Percentiles rank a stretch among this genome's conserved stretches.
Evolutionary conservation across 2,329 filamentous ascomycete species (phyloP).

Genomic region (Sphaerulina musiva): DNA sequence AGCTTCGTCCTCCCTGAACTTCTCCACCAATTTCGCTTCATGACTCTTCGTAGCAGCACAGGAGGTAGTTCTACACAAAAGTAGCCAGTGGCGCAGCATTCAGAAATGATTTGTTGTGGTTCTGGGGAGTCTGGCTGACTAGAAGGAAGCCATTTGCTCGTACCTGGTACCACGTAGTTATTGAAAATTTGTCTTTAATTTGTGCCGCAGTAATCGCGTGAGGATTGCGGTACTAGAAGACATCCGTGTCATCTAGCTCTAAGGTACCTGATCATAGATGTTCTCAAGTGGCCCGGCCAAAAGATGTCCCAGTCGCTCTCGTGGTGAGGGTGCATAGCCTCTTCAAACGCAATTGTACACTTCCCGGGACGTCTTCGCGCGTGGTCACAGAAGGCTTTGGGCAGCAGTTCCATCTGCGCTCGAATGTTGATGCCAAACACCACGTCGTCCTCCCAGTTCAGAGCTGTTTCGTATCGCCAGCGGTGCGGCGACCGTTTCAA

Average conservation of each 20-base stretch:
- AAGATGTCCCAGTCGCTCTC: too few species aligned
- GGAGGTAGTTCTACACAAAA: not conserved
- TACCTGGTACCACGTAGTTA: too few species aligned
- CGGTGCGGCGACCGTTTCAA: slow-evolving; percentile 28
- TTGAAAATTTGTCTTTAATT: too few species aligned
- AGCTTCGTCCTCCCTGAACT: not conserved
- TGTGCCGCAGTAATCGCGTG: too few species aligned
- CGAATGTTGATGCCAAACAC: slow-evolving; percentile 37
- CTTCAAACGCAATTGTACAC: not conserved
- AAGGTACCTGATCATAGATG: too few species aligned
- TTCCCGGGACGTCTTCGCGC: not conserved
- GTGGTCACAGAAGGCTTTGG: slow-evolving; percentile 20
- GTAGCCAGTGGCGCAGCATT: slow-evolving; percentile 11
- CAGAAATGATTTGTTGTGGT: slow-evolving; percentile 10
- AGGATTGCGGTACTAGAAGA: too few species aligned
- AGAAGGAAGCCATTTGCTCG: slow-evolving; percentile 6
- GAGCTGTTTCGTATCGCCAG: slow-evolving; percentile 32
- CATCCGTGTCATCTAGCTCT: too few species aligned
- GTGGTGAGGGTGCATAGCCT: slow-evolving; percentile 9
- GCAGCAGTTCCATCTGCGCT: not conserved
- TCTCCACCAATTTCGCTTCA: slow-evolving; percentile 3
- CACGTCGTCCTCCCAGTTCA: slow-evolving; percentile 40
- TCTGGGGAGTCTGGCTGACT: not conserved
- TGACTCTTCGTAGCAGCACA: slow-evolving; percentile 7
- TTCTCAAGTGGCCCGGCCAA: too few species aligned